These are phyloP conservation scores for Nakaseomyces bracarensis DNA, from an alignment of 1,139 yeast species.

Conservation along the genomic window DNA sequence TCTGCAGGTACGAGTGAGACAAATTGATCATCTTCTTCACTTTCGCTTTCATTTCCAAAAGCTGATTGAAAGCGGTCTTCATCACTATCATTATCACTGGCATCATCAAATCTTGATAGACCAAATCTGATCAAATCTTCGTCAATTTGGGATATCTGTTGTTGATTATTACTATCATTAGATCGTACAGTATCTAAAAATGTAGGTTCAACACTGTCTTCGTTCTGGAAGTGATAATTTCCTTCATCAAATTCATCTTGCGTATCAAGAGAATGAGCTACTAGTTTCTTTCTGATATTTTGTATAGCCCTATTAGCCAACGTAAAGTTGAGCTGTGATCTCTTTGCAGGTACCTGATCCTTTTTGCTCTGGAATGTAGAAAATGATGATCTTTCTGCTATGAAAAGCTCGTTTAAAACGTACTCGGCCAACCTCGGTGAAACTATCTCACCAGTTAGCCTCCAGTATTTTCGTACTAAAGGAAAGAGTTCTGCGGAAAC, in stretches of 20 bases:
- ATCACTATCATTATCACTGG: not conserved
- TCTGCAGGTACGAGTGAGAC: conserved; percentile 2
- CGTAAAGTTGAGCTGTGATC: conserved; percentile 48
- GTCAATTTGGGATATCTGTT: not conserved
- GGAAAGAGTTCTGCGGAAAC: conserved; percentile 44
- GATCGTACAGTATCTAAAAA: conserved; percentile 7
- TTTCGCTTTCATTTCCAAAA: conserved; percentile 9
- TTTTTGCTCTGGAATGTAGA: not conserved
- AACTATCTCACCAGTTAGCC: conserved; percentile 91
- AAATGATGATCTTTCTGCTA: conserved; percentile 21
- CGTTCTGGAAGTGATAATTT: conserved; percentile 21
- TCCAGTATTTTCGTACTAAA: conserved; percentile 86
- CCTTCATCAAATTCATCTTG: conserved; percentile 31
- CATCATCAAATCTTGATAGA: not conserved
- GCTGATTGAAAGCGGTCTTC: not conserved
- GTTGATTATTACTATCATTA: not conserved
- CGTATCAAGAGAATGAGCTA: conserved; percentile 52
- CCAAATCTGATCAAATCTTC: not conserved
- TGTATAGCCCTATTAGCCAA: conserved; percentile 68
- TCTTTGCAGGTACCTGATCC: conserved; percentile 40
- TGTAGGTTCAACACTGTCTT: conserved; percentile 3
- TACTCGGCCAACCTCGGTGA: conserved; percentile 87
- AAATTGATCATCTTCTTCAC: conserved; percentile 6
- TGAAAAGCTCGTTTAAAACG: conserved; percentile 50
- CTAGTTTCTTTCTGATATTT: conserved; percentile 66